Evolutionary conservation across 2,329 filamentous ascomycete genomes (phyloP).

Genomic region (Sclerotinia glacialis): DNA sequence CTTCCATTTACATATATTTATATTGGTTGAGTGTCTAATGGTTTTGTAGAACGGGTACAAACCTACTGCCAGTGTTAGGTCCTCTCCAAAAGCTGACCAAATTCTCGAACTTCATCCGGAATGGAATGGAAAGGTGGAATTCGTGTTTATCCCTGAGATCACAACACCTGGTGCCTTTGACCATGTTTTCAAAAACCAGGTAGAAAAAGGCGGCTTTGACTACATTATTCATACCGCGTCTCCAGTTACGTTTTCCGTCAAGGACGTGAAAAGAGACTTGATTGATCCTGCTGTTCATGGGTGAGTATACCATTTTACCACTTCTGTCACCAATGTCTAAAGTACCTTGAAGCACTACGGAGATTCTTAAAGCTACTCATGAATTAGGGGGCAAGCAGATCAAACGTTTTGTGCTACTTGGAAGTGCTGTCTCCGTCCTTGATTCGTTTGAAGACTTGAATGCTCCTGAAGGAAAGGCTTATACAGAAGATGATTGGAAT

Average conservation of each 20-base stretch:
- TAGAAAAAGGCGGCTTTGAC: constrained; percentile 55
- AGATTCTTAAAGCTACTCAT: constrained; percentile 68
- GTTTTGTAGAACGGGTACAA: constrained; percentile 20
- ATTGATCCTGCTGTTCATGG: constrained; percentile 53
- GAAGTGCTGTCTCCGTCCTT: constrained; percentile 55
- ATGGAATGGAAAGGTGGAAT: constrained; percentile 32
- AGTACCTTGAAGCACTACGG: constrained; percentile 50
- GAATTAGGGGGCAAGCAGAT: constrained; percentile 45
- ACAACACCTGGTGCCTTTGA: constrained; percentile 66
- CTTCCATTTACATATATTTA: background rate
- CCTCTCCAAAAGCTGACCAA: constrained; percentile 44
- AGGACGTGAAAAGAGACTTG: constrained; percentile 41
- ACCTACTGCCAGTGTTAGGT: constrained; percentile 42
- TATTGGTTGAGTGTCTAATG: background rate
- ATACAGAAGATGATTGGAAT: constrained; percentile 54
- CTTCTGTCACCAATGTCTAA: background rate
- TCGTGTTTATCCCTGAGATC: constrained; percentile 62
- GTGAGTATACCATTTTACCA: constrained; percentile 5
- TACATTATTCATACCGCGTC: constrained; percentile 66
- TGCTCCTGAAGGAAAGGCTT: constrained; percentile 50
- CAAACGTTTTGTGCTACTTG: constrained; percentile 47
- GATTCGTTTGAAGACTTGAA: constrained; percentile 54
- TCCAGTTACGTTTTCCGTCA: constrained; percentile 42
- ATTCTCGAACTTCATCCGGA: constrained; percentile 43
- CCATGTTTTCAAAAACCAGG: constrained; percentile 40